Base-by-base conservation (phyloP, 78 protist species). In the Dictyostelium capitatum region DNA sequence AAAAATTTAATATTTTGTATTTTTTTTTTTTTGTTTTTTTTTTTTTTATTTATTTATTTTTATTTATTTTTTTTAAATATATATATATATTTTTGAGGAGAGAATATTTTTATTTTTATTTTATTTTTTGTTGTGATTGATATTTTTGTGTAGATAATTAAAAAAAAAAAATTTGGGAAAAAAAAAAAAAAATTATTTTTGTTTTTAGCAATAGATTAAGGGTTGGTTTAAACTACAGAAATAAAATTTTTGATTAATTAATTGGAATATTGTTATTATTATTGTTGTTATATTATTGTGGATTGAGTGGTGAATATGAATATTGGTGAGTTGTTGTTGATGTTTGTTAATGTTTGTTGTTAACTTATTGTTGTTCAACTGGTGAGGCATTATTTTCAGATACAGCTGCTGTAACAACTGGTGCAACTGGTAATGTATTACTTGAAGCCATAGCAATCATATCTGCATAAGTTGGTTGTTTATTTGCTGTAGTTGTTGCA, bases 391-490 rank as follows among this genome's bases (percentile, higher is more conserved):
- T 67, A 17, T 8, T 15, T 28, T 12, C 56, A 43, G 82, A 10
- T 7, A 57, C 46, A 57, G 32, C 56, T 46, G 32, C 56, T 23
- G 82, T 28, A 15, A 80, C 32, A 19, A 15, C 70, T 53, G 79
- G 20, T 48, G 82, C 67, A 11, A 51, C 28, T n/a, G 79, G 47
- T 32, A 48, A 15, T 19, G 92, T 70, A 11, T 64, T 46, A 19
- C 32, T 80, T n/a, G 83, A 80, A 19, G 80, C 62, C 82, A 56
- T 77, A 25, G 92, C 84, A 19, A 87, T 77, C 28, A 87, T 87
- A 77, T 87, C 93, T 50, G 93, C 93, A 50, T 64, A 64, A 51
- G 93, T 87, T 87, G 93, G 93, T 87, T 87, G 93, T 28, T 87
- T 87, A 56, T 15, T 37, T 7, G 73, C 28, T 1, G 47, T 23